phyloP scores from a whole-genome alignment of 768 basidiomycete species.

The Tricholomella constricta region DNA sequence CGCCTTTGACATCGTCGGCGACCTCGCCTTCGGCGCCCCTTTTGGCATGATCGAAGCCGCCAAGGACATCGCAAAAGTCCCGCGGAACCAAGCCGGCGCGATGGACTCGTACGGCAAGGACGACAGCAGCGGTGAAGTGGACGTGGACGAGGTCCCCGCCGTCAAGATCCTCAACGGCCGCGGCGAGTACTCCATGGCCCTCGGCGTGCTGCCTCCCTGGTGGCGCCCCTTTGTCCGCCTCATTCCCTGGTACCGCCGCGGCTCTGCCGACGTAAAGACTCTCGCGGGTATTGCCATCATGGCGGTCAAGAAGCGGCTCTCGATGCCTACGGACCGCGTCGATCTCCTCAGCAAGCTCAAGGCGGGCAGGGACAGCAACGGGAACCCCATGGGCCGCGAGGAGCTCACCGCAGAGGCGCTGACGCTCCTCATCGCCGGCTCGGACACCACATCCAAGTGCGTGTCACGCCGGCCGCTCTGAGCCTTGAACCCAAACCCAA shows the following conservation, averaged over 20 bases:
- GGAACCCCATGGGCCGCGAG: slow-evolving; percentile 75
- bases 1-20: slow-evolving; percentile 76
- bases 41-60: slow-evolving; percentile 86
- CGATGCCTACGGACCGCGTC: slow-evolving; percentile 66
- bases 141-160: slow-evolving; percentile 80
- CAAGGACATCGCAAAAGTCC: slow-evolving; percentile 72
- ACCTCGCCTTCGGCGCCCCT: slow-evolving; percentile 83
- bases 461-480: slow-evolving; percentile 18
- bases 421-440: slow-evolving; percentile 85
- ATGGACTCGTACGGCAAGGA: slow-evolving; percentile 57
- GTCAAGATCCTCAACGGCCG: slow-evolving; percentile 86
- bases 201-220: slow-evolving; percentile 75
- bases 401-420: slow-evolving; percentile 90
- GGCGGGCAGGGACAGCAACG: slow-evolving; percentile 73
- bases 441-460: slow-evolving; percentile 92
- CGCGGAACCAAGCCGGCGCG: slow-evolving; percentile 53
- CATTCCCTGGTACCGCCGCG: slow-evolving; percentile 78
- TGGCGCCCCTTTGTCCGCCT: slow-evolving; percentile 66
- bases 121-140: slow-evolving; percentile 38
- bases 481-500: background rate
- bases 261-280: slow-evolving; percentile 64
- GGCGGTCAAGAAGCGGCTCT: slow-evolving; percentile 77
- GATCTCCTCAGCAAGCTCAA: slow-evolving; percentile 86
- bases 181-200: slow-evolving; percentile 83
- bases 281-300: slow-evolving; percentile 81